Evolutionary conservation across 1,284 basidiomycete species (phyloP), one percentile per base, ranked within the genome.

Genomic region (Polyporus tsugae): DNA sequence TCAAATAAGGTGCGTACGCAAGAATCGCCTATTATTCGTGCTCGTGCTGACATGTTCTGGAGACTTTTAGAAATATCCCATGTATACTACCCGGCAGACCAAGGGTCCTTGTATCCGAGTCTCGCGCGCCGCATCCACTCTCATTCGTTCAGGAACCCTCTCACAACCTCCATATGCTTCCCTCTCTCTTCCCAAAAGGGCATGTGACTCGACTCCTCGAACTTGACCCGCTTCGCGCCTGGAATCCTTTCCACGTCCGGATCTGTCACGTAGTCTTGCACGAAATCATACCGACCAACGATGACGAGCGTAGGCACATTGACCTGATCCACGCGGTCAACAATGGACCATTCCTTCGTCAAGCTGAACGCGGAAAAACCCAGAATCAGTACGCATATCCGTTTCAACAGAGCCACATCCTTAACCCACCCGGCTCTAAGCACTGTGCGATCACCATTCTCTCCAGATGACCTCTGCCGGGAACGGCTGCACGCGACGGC

Each of bases 301-400:
- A 79, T 70, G 3, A 79, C 65, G 19, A 79, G 70, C 22, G 77
- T 77, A 9, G 76, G 76, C 2, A 76, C 75, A 2, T 67, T 53
- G 35, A 80, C 74, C 1, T 65, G 42, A 59, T 75, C 69, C 19
- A 79, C 64, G 33, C 75, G 70, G 52, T 76, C 74, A 6, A 74
- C 65, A 60, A 77, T 72, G 1, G 73, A 59, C 77, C 78, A 81
- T 1, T 77, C 78, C 70, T 82, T 86, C 55, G 89, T 77, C 36
- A 55, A 73, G 78, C 60, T 66, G 81, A 81, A 86, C 1, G 19
- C 44, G 35, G 33, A 13, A 25, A 46, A 58, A 35, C 22, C 9
- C 10, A 9, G 10, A 11, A 11, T 58, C 36, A 57, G 35, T 11
- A 36, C 9, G 52, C 22, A 6, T 17, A 4, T 13, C 6, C 11